Evolutionary conservation across 805 yeast species (phyloP).

Genomic region (Teunomyces atbi): DNA sequence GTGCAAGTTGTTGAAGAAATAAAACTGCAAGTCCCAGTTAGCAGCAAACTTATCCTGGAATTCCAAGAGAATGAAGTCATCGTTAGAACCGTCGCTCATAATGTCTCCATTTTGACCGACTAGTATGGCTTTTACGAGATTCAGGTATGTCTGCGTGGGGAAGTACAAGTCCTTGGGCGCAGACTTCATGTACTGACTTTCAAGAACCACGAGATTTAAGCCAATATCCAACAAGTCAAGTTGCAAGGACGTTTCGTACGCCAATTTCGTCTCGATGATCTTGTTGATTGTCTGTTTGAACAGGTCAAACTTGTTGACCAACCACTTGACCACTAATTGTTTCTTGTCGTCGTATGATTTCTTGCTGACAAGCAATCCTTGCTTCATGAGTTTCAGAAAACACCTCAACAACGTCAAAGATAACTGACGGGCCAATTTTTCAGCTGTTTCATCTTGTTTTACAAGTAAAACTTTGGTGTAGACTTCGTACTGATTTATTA

Average conservation of each 20-base stretch:
- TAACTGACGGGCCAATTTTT: conserved; percentile 37
- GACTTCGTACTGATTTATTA: conserved; percentile 40
- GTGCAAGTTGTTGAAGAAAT: conserved; percentile 55
- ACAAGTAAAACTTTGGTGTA: conserved; percentile 16
- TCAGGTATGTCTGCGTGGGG: conserved; percentile 53
- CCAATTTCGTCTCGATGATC: conserved; percentile 38
- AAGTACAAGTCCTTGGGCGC: conserved; percentile 55
- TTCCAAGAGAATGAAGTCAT: conserved; percentile 51
- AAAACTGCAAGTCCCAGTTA: conserved; percentile 77
- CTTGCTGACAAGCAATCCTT: conserved; percentile 37
- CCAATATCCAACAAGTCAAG: conserved; percentile 52
- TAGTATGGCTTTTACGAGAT: conserved; percentile 34
- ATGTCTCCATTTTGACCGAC: conserved; percentile 33
- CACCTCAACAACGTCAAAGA: conserved; percentile 42
- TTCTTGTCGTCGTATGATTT: conserved; percentile 43
- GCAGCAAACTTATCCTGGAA: conserved; percentile 53
- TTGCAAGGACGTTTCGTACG: conserved; percentile 51
- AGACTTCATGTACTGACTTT: conserved; percentile 53
- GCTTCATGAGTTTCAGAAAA: conserved; percentile 48
- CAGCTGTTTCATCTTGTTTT: conserved; percentile 22
- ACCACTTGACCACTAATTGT: conserved; percentile 58
- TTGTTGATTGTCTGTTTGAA: conserved; percentile 47
- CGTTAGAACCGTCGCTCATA: conserved; percentile 46
- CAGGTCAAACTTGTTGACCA: conserved; percentile 53
- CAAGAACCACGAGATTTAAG: conserved; percentile 56